Percentiles rank a stretch among this genome's conserved stretches.
Conservation (phyloP, 2,329 filamentous ascomycete genomes). For the Zasmidium citrigriseum region DNA sequence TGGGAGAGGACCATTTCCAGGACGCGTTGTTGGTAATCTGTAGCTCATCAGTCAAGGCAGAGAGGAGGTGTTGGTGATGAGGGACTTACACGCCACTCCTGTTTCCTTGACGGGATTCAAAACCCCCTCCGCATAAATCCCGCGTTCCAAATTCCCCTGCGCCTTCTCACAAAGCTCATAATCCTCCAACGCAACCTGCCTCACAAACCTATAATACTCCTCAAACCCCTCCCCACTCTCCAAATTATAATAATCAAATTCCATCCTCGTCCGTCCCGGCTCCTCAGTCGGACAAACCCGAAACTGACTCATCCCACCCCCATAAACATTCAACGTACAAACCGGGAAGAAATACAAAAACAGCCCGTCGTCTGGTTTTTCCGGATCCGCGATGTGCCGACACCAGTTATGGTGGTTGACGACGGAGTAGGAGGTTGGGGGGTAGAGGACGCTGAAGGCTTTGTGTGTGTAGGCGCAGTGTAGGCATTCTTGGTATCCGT, state of each 20-base stretch:
- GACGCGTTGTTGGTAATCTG: neutral
- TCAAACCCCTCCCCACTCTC: constrained; percentile 56
- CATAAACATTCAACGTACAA: constrained; percentile 59
- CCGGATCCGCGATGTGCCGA: neutral
- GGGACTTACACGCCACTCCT: constrained; percentile 44
- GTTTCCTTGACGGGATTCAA: constrained; percentile 59
- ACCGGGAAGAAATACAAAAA: constrained; percentile 56
- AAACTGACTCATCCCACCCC: constrained; percentile 60
- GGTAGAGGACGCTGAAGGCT: neutral
- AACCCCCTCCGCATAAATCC: constrained; percentile 57
- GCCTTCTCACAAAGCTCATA: constrained; percentile 60
- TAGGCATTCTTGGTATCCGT: constrained; percentile 61
- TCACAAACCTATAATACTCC: constrained; percentile 58
- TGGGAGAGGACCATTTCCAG: neutral
- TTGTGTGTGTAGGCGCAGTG: neutral
- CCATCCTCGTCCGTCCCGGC: constrained; percentile 55
- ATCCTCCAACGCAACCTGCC: constrained; percentile 58
- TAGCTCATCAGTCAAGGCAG: neutral
- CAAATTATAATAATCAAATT: constrained; percentile 61
- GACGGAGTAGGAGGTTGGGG: neutral
- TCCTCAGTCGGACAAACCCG: constrained; percentile 55
- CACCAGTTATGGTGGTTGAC: neutral
- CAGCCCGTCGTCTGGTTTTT: neutral
- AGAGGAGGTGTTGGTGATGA: neutral
- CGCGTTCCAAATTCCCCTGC: constrained; percentile 55